A percentile compares a stretch with the other conserved stretches of the same genome.
phyloP scores from a whole-genome alignment of 345 rosid genomes.

The Dipteronia sinensis region DNA sequence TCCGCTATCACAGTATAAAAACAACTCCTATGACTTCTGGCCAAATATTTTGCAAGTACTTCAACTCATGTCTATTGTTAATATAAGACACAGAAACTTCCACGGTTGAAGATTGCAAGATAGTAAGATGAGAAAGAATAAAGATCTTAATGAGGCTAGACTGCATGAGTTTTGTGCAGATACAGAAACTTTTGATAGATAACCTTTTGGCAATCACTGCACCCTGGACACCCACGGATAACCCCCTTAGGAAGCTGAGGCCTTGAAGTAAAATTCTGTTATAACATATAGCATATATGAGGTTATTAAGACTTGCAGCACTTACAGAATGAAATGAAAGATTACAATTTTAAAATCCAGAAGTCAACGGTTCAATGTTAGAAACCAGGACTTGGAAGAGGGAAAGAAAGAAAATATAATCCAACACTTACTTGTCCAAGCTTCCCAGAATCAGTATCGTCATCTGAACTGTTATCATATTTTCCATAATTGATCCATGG shows the following conservation, averaged over 20 bases:
- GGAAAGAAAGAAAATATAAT: slow-evolving; percentile 7
- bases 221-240: slow-evolving; percentile 69
- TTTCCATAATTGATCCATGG: slow-evolving; percentile 65
- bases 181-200: slow-evolving; percentile 11
- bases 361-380: slow-evolving; percentile 3
- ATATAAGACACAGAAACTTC: not conserved
- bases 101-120: slow-evolving; percentile 5
- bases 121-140: not conserved
- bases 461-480: slow-evolving; percentile 44
- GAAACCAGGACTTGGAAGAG: slow-evolving; percentile 3
- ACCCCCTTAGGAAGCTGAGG: slow-evolving; percentile 79
- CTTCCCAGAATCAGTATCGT: slow-evolving; percentile 50
- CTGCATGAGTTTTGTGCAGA: not conserved
- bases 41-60: slow-evolving; percentile 8
- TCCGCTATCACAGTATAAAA: not conserved
- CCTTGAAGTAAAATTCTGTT: slow-evolving; percentile 54
- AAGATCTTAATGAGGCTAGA: not conserved
- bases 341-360: slow-evolving; percentile 7
- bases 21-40: not conserved
- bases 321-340: not conserved
- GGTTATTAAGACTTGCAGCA: slow-evolving; percentile 13
- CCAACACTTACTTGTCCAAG: slow-evolving; percentile 51
- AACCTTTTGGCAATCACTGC: slow-evolving; percentile 94
- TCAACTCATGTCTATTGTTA: not conserved
- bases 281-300: slow-evolving; percentile 14